These are phyloP conservation scores for Podila epicladia DNA, from an alignment of 192 early-diverging fungal genomes.

Conservation along the genomic window DNA sequence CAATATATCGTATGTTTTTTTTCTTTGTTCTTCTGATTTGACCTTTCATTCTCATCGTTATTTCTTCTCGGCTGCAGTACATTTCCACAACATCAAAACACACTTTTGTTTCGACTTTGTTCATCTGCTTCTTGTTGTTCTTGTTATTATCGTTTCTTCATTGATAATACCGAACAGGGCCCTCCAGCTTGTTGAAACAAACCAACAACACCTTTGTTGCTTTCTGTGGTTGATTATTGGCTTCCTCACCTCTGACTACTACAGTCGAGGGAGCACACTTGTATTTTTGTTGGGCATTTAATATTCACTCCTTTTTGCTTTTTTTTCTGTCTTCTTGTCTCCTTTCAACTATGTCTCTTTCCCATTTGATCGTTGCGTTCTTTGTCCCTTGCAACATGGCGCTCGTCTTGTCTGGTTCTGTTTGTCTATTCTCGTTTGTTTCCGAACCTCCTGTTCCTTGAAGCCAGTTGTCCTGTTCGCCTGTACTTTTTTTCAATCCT, in stretches of 20 bases:
- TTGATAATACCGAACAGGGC: too few species aligned
- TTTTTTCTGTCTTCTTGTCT: constrained; percentile 3
- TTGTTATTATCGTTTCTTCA: neutral
- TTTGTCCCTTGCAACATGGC: neutral
- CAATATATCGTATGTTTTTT: constrained; percentile 4
- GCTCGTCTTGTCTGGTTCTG: constrained; percentile 2
- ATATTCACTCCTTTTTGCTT: neutral
- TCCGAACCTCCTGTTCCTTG: neutral
- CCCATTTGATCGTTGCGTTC: neutral
- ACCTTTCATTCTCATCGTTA: neutral
- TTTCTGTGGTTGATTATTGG: too few species aligned
- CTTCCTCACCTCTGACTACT: too few species aligned
- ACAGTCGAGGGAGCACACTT: too few species aligned
- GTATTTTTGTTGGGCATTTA: neutral
- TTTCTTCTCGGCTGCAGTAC: neutral
- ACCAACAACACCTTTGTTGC: too few species aligned
- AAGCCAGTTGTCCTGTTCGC: neutral
- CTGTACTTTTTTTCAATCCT: neutral
- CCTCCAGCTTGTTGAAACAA: too few species aligned
- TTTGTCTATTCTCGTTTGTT: constrained; percentile 3
- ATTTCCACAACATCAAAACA: neutral
- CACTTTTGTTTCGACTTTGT: neutral
- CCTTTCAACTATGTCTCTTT: neutral
- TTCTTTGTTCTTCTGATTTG: neutral
- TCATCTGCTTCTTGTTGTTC: neutral